These are phyloP conservation scores for Volvox africanus DNA, from an alignment of 139 green algal species.

Conservation along the genomic window DNA sequence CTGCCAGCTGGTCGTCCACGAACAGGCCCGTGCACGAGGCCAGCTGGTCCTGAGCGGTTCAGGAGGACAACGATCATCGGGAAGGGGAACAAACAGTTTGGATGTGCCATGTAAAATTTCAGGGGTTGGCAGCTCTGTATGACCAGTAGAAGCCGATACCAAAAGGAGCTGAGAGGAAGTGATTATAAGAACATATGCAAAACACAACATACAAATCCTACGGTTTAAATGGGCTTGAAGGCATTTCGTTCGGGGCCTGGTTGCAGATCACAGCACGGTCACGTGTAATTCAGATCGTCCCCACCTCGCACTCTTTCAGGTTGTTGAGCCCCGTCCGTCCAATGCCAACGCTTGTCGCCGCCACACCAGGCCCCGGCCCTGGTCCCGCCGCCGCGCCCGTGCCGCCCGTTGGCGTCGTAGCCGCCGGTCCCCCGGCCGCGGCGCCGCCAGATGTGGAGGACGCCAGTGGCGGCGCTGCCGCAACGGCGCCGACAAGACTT, in stretches of 20 bases:
- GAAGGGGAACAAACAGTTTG: too few relatives aligned
- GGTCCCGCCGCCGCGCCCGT: neutral
- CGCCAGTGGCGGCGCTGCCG: neutral
- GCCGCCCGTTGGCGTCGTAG: neutral
- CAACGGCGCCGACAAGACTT: neutral
- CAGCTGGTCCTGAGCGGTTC: conserved; percentile 77
- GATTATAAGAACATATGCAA: too few relatives aligned
- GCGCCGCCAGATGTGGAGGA: neutral
- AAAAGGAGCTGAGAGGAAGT: too few relatives aligned
- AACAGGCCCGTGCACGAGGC: conserved; percentile 78
- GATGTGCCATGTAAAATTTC: too few relatives aligned
- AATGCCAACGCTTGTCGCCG: conserved; percentile 55
- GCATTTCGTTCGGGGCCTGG: too few relatives aligned
- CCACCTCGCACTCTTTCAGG: conserved; percentile 88
- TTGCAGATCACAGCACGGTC: too few relatives aligned
- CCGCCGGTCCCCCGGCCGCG: neutral
- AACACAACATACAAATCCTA: too few relatives aligned
- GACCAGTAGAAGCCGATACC: too few relatives aligned
- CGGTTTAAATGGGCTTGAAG: too few relatives aligned
- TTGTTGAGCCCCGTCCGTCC: conserved; percentile 68
- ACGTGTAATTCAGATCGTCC: neutral
- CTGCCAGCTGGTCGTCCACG: conserved; percentile 87
- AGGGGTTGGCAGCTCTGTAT: too few relatives aligned
- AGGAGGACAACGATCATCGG: neutral
- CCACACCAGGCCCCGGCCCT: neutral